Evolutionary conservation across 1,284 basidiomycete species (phyloP).

Genomic region (Dichomitus squalens): DNA sequence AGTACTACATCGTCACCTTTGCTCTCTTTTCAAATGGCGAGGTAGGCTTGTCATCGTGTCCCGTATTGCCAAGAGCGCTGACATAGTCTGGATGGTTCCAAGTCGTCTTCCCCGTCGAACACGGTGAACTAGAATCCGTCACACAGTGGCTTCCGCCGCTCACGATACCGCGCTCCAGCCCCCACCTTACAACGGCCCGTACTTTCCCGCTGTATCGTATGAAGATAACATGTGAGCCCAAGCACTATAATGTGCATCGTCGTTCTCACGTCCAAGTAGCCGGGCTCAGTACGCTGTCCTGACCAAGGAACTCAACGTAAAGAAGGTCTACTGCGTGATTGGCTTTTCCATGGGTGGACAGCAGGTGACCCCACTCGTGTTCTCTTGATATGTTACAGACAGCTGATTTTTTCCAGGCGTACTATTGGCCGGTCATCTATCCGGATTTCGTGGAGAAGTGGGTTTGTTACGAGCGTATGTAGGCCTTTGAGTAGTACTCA

Average conservation of each 20-base stretch:
- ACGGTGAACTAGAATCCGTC: slow-evolving; percentile 38
- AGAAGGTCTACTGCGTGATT: slow-evolving; percentile 51
- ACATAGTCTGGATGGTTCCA: not conserved
- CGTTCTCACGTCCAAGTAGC: slow-evolving; percentile 32
- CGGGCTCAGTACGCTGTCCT: slow-evolving; percentile 59
- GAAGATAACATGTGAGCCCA: slow-evolving; percentile 57
- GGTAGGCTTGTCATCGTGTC: slow-evolving; percentile 34
- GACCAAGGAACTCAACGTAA: slow-evolving; percentile 48
- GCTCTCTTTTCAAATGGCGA: slow-evolving; percentile 62
- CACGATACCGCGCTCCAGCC: slow-evolving; percentile 29
- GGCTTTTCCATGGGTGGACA: slow-evolving; percentile 69
- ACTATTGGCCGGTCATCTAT: slow-evolving; percentile 62
- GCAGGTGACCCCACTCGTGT: slow-evolving; percentile 38
- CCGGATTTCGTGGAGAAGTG: slow-evolving; percentile 59
- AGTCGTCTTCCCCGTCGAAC: slow-evolving; percentile 66
- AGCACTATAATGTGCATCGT: not conserved
- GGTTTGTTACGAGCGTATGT: not conserved
- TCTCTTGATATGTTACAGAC: not conserved
- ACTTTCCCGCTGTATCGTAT: slow-evolving; percentile 47
- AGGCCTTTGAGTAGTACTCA: not conserved
- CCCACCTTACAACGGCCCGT: slow-evolving; percentile 43
- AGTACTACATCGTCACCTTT: slow-evolving; percentile 60
- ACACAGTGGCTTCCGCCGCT: not conserved
- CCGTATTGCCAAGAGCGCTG: not conserved
- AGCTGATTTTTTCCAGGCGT: slow-evolving; percentile 44